These are phyloP conservation scores for Aspergillus sp. DNA, from an alignment of 2,329 filamentous ascomycete genomes.

Conservation along the genomic window DNA sequence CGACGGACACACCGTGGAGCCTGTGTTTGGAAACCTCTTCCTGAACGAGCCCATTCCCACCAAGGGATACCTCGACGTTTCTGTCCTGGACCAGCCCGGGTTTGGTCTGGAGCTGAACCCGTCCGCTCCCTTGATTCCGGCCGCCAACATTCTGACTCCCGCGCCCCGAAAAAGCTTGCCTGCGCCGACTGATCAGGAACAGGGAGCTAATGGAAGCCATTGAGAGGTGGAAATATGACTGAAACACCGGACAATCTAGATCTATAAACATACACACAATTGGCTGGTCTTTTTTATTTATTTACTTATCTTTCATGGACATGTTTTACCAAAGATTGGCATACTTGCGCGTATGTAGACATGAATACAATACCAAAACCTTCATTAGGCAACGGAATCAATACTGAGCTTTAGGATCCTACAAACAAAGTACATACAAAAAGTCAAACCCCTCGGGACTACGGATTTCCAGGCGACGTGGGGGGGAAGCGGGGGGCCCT, in stretches of 20 bases:
- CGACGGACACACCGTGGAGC: constrained; percentile 83
- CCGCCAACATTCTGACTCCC: constrained; percentile 69
- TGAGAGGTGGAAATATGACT: not conserved
- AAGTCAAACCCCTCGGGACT: too few relatives aligned
- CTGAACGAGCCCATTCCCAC: constrained; percentile 84
- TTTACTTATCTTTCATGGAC: not conserved
- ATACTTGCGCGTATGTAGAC: not conserved
- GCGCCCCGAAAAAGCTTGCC: constrained; percentile 51
- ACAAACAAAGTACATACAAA: too few relatives aligned
- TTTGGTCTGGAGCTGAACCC: constrained; percentile 89
- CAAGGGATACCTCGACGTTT: constrained; percentile 76
- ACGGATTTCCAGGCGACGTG: too few relatives aligned
- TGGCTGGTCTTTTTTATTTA: not conserved
- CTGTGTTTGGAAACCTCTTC: constrained; percentile 90
- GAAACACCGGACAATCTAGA: not conserved
- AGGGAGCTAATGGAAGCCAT: constrained; percentile 22
- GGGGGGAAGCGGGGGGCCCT: constrained; percentile 16
- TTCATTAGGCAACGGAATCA: too few relatives aligned
- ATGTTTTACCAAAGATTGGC: not conserved
- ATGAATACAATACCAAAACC: not conserved
- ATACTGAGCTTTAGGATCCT: too few relatives aligned
- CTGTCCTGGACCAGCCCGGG: constrained; percentile 81
- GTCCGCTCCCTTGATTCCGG: constrained; percentile 74
- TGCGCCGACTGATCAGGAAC: constrained; percentile 29
- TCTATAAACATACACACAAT: not conserved